phyloP scores from a whole-genome alignment of 129 eudicot genomes.

The Arctium lappa region DNA sequence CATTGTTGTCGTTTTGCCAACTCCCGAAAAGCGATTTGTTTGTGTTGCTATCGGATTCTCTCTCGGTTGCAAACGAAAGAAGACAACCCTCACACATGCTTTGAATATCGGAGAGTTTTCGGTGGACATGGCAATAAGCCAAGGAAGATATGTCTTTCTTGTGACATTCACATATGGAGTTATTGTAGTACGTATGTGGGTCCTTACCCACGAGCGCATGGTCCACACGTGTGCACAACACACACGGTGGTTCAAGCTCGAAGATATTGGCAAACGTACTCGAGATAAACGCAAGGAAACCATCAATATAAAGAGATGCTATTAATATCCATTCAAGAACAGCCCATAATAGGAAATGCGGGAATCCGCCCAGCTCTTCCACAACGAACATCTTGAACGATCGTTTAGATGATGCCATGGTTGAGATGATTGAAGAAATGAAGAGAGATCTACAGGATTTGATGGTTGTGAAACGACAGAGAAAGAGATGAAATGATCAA shows the following conservation, averaged over 20 bases:
- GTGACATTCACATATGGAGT: slow-evolving; percentile 79
- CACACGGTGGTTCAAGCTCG: slow-evolving; percentile 67
- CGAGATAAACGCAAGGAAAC: slow-evolving; percentile 51
- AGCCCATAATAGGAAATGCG: slow-evolving; percentile 65
- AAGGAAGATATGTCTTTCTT: slow-evolving; percentile 77
- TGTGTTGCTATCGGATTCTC: slow-evolving; percentile 39
- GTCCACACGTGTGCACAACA: slow-evolving; percentile 83
- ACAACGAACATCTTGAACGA: slow-evolving; percentile 51
- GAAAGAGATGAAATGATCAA: slow-evolving; percentile 30
- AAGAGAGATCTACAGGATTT: neutral
- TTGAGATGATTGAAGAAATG: neutral
- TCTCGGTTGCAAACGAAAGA: slow-evolving; percentile 72
- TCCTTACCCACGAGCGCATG: slow-evolving; percentile 43
- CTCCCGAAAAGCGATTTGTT: slow-evolving; percentile 45
- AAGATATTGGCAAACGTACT: slow-evolving; percentile 59
- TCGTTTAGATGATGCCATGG: slow-evolving; percentile 33
- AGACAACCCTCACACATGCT: slow-evolving; percentile 91
- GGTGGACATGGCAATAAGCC: slow-evolving; percentile 82
- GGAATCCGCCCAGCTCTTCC: slow-evolving; percentile 56
- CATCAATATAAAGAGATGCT: slow-evolving; percentile 60
- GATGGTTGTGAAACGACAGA: slow-evolving; percentile 9
- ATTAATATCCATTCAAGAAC: slow-evolving; percentile 78
- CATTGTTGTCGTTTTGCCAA: slow-evolving; percentile 41
- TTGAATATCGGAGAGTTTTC: slow-evolving; percentile 64
- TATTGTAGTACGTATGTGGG: slow-evolving; percentile 48